Conservation (phyloP, 805 yeast genomes). For the Teunomyces pallodes region DNA sequence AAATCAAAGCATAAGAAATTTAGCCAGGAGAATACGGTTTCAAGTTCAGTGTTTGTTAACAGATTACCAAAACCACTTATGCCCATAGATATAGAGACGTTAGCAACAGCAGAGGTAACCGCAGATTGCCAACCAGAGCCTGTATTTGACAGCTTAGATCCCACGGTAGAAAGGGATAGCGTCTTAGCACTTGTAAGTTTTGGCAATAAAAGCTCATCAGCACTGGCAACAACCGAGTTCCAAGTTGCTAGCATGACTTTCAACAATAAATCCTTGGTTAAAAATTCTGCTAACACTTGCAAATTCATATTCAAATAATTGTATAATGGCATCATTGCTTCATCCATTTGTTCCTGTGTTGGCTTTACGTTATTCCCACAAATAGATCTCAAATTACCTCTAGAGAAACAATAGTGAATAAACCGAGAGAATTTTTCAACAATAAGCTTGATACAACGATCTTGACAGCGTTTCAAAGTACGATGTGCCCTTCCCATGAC, state of each 20-base stretch:
- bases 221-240: slow-evolving; percentile 65
- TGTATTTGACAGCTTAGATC: slow-evolving; percentile 13
- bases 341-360: slow-evolving; percentile 49
- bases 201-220: slow-evolving; percentile 75
- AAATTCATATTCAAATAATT: slow-evolving; percentile 71
- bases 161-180: slow-evolving; percentile 21
- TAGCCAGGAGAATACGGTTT: slow-evolving; percentile 70
- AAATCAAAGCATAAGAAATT: slow-evolving; percentile 63
- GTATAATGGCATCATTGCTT: slow-evolving; percentile 69
- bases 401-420: slow-evolving; percentile 57
- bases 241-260: slow-evolving; percentile 78
- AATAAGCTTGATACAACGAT: slow-evolving; percentile 63
- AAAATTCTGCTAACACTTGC: slow-evolving; percentile 55
- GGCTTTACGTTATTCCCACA: slow-evolving; percentile 48
- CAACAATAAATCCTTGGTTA: slow-evolving; percentile 54
- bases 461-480: slow-evolving; percentile 59
- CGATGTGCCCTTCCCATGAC: slow-evolving; percentile 75
- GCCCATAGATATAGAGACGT: slow-evolving; percentile 42
- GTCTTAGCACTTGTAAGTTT: slow-evolving; percentile 51
- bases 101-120: slow-evolving; percentile 48
- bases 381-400: slow-evolving; percentile 52
- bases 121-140: slow-evolving; percentile 42
- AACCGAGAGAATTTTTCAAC: slow-evolving; percentile 71
- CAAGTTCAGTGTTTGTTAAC: slow-evolving; percentile 59
- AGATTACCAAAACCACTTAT: slow-evolving; percentile 53